A percentile compares a stretch with the other conserved stretches of the same genome.
Conservation (phyloP, 148 eudicot genomes). For the Chenopodium quinoa region DNA sequence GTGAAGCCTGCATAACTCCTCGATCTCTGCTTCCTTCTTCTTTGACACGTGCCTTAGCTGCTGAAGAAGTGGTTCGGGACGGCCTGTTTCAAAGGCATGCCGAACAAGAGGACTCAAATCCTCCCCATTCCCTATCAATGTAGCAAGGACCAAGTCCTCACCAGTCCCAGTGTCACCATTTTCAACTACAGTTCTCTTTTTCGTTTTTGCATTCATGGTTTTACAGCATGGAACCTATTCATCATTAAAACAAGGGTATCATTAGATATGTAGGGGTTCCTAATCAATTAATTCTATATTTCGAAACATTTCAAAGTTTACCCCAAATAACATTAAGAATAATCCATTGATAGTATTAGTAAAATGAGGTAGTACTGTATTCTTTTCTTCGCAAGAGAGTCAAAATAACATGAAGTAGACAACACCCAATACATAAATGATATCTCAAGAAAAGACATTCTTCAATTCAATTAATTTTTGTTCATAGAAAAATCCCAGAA, state of each 20-base stretch:
- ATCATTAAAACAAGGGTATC: not conserved
- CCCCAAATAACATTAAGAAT: not conserved
- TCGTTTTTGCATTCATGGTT: constrained; percentile 61
- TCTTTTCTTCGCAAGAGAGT: no score
- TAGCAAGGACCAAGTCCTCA: constrained; percentile 81
- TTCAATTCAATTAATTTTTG: not conserved
- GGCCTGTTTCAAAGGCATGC: constrained; percentile 75
- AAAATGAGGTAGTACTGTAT: no score
- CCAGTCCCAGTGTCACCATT: constrained; percentile 67
- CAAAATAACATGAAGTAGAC: no score
- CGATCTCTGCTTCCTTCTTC: constrained; percentile 90
- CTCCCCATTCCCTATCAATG: constrained; percentile 82
- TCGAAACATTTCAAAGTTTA: not conserved
- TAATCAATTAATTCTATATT: not conserved
- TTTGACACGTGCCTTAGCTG: constrained; percentile 69
- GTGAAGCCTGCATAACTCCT: constrained; percentile 89
- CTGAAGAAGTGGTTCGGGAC: constrained; percentile 71
- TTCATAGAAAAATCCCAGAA: no score
- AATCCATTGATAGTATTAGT: not conserved
- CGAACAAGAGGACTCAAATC: constrained; percentile 85
- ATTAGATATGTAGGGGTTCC: no score
- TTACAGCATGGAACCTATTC: constrained; percentile 18
- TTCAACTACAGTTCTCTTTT: constrained; percentile 58
- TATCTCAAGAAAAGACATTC: not conserved
- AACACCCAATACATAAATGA: no score